Conservation (phyloP, 805 yeast species). For the Suhomyces faveliae region DNA sequence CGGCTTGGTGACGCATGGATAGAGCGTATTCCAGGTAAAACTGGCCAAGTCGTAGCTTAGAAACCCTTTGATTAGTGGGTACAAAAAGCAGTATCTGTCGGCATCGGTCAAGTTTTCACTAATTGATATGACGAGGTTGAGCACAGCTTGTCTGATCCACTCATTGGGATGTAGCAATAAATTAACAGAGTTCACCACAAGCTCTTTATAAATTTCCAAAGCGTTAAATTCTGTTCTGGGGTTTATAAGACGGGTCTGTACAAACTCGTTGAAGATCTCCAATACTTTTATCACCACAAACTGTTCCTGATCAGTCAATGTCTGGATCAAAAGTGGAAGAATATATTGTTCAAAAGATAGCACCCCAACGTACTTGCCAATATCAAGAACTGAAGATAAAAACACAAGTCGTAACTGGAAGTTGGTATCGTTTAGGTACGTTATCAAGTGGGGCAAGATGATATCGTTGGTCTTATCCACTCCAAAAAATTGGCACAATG, state of each 20-base stretch:
- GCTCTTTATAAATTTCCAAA: slow-evolving; percentile 36
- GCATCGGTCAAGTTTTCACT: slow-evolving; percentile 66
- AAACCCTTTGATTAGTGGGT: slow-evolving; percentile 76
- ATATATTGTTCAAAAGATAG: slow-evolving; percentile 84
- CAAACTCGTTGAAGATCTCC: slow-evolving; percentile 35
- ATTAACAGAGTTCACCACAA: slow-evolving; percentile 40
- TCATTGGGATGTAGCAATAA: slow-evolving; percentile 82
- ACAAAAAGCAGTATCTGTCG: slow-evolving; percentile 77
- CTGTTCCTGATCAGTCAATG: slow-evolving; percentile 81
- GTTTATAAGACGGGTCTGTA: slow-evolving; percentile 30
- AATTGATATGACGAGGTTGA: slow-evolving; percentile 60
- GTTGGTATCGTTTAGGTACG: slow-evolving; percentile 81
- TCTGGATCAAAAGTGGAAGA: slow-evolving; percentile 79
- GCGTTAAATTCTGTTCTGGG: slow-evolving; percentile 38
- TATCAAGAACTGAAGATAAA: slow-evolving; percentile 65
- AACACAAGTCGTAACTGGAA: slow-evolving; percentile 66
- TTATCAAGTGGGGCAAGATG: slow-evolving; percentile 84
- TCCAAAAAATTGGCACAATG: slow-evolving; percentile 79
- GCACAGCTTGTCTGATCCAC: slow-evolving; percentile 72
- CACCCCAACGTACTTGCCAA: slow-evolving; percentile 80
- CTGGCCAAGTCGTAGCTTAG: slow-evolving; percentile 74
- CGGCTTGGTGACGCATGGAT: slow-evolving; percentile 67
- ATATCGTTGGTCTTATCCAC: slow-evolving; percentile 86
- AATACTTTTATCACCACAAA: slow-evolving; percentile 72
- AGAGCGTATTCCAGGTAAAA: slow-evolving; percentile 62